Evolutionary conservation across 257 asterid genomes (phyloP).

Genomic region (Haberlea rhodopensis): DNA sequence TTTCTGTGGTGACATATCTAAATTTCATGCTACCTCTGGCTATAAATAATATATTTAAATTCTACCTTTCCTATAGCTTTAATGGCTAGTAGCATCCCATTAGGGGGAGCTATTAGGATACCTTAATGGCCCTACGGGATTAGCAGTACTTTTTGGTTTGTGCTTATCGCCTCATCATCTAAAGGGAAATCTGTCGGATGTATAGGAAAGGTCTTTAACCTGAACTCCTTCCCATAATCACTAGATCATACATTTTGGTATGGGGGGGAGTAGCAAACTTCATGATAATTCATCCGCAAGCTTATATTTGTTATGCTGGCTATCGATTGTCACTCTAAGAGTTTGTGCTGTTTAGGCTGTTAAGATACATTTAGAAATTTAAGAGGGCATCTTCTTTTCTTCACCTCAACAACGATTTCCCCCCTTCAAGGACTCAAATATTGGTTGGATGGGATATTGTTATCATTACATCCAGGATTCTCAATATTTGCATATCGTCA

Average conservation of each 20-base stretch:
- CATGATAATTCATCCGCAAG: not conserved
- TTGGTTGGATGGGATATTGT: not conserved
- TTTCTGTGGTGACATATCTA: not conserved
- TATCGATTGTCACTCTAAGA: not conserved
- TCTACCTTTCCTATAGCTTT: no score
- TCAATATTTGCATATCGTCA: not conserved
- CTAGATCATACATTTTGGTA: not conserved
- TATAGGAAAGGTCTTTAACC: not conserved
- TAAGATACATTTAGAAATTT: not conserved
- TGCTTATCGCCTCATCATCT: not conserved
- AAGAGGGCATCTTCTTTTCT: not conserved
- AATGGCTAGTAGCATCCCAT: no score
- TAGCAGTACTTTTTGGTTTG: no score
- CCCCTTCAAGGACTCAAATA: not conserved
- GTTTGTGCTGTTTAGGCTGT: not conserved
- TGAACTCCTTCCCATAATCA: no score
- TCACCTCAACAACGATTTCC: not conserved
- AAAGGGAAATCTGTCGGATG: not conserved
- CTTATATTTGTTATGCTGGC: not conserved
- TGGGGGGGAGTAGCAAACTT: not conserved
- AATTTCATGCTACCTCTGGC: not conserved
- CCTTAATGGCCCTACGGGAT: no score
- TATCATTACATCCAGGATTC: not conserved
- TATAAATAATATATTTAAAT: no score
- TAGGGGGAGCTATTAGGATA: no score